Evolutionary conservation across 2,329 filamentous ascomycete genomes (phyloP), one percentile per base, ranked within the genome.

Genomic region (Fusarium austroafricanum): DNA sequence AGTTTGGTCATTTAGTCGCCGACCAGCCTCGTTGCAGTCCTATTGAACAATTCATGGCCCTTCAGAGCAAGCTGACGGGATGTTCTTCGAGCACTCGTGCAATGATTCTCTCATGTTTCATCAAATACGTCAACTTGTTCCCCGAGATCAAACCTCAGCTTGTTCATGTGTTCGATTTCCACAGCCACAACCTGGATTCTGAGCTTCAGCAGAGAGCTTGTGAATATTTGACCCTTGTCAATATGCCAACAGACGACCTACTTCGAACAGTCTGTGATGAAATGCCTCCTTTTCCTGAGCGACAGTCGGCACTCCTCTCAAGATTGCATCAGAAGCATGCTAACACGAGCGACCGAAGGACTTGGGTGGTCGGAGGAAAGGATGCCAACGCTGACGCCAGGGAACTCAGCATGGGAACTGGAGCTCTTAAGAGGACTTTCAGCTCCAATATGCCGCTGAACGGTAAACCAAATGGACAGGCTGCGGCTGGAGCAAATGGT

Each of bases 101-200:
- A 26, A 97, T 99, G 85, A 92, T 99, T 39, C 82, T 99, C 44
- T 98, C 95, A 1, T 96, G 91, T 53, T 99, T 97, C 77, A 86
- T 98, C 85, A 99, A 99, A 81, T 99, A 94, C 73, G 93, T 99
- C 80, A 99, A 99, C 79, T 82, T 99, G 51, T 99, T 99, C 78
- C 96, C 96, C 2, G 96, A 99, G 78, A 98, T 99, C 81, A 98
- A 97, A 80, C 93, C 94, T 10, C 95, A 97, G 78, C 87, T 99
- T 5, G 82, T 98, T 44, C 91, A 93, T 71, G 91, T 97, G 10
- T 99, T 99, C 82, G 88, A 92, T 65, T 85, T 94, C 29, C 98
- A 97, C 80, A 97, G 93, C 77, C 94, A 98, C 78, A 96, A 94
- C 0, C 84, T 98, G 28, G 96, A 99, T 78, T 93, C 96, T 0